Base-by-base conservation (phyloP, 2,329 filamentous ascomycete species). In the Conoideocrella luteorostrata region DNA sequence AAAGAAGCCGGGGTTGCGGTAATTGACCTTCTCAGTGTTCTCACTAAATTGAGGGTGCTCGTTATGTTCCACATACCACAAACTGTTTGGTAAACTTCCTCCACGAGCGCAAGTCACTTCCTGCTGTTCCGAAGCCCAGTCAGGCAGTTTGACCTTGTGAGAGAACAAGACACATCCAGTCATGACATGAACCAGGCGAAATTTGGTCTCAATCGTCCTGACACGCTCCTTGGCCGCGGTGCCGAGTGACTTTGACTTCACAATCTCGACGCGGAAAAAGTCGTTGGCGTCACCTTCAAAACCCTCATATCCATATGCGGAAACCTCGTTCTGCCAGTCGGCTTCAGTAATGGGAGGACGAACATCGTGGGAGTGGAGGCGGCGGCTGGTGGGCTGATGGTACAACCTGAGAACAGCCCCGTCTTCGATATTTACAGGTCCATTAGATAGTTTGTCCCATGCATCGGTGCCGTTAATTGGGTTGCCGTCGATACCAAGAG, bases 261-360 rank as follows among this genome's bases (percentile, higher is more conserved):
- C 77, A 61, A 98, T 98, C 62, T 98, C 93, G 39, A 98, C 75
- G 36, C 88, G 82, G 82, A 97, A 98, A 47, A 86, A 76, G 63
- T 98, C 93, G 58, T 98, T 98, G 52, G 93, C 93, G 65, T 98
- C 93, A 49, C 93, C 93, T 36, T 93, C 82, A 56, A 98, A 98
- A 4, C 93, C 93, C 61, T 96, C 89, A 54, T 95, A 97, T 28
- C 93, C 93, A 60, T 98, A 98, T 4, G 91, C 93, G 3, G 91
- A 96, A 24, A 95, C 88, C 64, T 96, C 90, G 51, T 93, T 93
- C 62, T 96, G 89, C 89, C 89, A 95, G 30, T 95, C 87, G 43
- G 81, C 84, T 68, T 98, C 86, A 41, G 84, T 86, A 56, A 97
- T 75, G 39, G 89, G 85, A 51, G 88, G 80, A 50, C 93, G 86